These are phyloP conservation scores for Endoconidiophora laricicola DNA, from an alignment of 2,329 filamentous ascomycete species.

Conservation along the genomic window DNA sequence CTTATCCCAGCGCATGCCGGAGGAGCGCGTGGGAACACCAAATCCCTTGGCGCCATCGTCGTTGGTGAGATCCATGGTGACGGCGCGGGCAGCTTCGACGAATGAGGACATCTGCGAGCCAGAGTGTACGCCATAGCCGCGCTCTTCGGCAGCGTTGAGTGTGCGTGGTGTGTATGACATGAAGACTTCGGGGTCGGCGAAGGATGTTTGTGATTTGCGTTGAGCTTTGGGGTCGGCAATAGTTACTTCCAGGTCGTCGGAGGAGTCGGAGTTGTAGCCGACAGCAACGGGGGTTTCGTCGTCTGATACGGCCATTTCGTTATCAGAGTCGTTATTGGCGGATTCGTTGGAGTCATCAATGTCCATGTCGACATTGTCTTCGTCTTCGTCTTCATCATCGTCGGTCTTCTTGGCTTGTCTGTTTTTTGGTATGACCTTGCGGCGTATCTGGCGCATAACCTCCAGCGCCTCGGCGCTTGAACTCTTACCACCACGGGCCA, in stretches of 20 bases:
- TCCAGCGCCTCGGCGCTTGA: constrained; percentile 50
- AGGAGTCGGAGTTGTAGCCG: constrained; percentile 37
- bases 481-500: constrained; percentile 55
- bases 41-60: constrained; percentile 73
- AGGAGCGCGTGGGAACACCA: constrained; percentile 52
- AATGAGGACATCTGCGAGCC: constrained; percentile 57
- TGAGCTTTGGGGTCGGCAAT: constrained; percentile 40
- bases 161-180: constrained; percentile 87
- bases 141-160: constrained; percentile 69
- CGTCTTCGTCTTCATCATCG: constrained; percentile 18
- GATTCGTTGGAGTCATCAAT: constrained; percentile 12
- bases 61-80: constrained; percentile 81
- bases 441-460: constrained; percentile 56
- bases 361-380: constrained; percentile 20
- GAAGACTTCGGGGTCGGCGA: constrained; percentile 77
- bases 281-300: constrained; percentile 24
- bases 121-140: constrained; percentile 82
- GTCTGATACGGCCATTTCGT: constrained; percentile 22
- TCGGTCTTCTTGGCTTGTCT: constrained; percentile 23
- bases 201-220: constrained; percentile 37
- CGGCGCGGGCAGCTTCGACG: constrained; percentile 68
- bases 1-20: constrained; percentile 79
- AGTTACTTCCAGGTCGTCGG: constrained; percentile 54
- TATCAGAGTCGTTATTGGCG: constrained; percentile 19
- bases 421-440: constrained; percentile 47